Percentiles rank a stretch among this genome's conserved stretches.
Evolutionary conservation across 2,329 filamentous ascomycete species (phyloP).

Genomic region (Diaporthe batatas): DNA sequence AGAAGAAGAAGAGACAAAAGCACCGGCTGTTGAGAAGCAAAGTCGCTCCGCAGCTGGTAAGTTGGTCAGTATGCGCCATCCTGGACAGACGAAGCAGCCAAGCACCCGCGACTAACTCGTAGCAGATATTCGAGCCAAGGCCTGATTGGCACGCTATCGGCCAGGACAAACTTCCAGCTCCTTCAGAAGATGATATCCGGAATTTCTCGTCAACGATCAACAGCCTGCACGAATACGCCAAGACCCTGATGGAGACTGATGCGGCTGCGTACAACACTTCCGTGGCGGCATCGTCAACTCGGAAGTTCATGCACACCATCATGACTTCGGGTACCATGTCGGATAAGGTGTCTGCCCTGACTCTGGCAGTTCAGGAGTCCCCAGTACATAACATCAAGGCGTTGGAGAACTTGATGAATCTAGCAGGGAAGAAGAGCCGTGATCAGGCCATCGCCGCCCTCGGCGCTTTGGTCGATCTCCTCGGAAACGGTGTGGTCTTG

Average conservation of each 20-base stretch:
- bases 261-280: conserved; percentile 80
- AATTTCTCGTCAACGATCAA: conserved; percentile 60
- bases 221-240: conserved; percentile 77
- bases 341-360: conserved; percentile 96
- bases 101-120: conserved; percentile 42
- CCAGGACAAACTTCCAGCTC: conserved; percentile 58
- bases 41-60: conserved; percentile 48
- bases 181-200: conserved; percentile 59
- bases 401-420: conserved; percentile 82
- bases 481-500: conserved; percentile 88
- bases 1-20: conserved; percentile 45
- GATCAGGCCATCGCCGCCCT: conserved; percentile 94
- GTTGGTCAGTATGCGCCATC: conserved; percentile 58
- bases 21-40: conserved; percentile 47
- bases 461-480: conserved; percentile 91
- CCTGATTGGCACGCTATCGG: conserved; percentile 68
- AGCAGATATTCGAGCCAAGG: conserved; percentile 68
- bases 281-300: conserved; percentile 84
- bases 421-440: conserved; percentile 94
- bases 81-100: conserved; percentile 7
- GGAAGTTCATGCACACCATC: conserved; percentile 97
- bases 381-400: conserved; percentile 93
- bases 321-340: conserved; percentile 97
- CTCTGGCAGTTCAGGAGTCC: conserved; percentile 94
- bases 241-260: conserved; percentile 81